These are phyloP conservation scores for Paecilomyces dactylethromorphus DNA, from an alignment of 2,329 filamentous ascomycete species.

Conservation along the genomic window DNA sequence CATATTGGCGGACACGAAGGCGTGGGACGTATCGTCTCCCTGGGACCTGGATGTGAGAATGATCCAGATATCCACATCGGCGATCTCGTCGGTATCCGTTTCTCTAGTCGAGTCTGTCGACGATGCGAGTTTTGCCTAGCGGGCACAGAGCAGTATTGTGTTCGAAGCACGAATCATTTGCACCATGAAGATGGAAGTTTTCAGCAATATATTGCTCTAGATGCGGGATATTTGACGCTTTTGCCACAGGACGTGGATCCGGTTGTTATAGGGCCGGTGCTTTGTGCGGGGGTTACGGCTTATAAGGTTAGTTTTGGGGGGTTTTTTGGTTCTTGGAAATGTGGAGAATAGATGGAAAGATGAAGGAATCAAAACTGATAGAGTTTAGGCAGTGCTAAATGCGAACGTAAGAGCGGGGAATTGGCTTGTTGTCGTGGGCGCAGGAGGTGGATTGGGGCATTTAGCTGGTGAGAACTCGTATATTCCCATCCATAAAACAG, in stretches of 20 bases:
- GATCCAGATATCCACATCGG: slow-evolving; percentile 30
- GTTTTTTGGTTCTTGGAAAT: too few relatives aligned
- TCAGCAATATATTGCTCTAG: slow-evolving; percentile 39
- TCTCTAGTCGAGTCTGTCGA: slow-evolving; percentile 36
- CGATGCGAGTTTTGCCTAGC: slow-evolving; percentile 39
- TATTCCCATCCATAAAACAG: neutral
- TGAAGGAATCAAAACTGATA: neutral
- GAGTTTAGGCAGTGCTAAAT: slow-evolving; percentile 34
- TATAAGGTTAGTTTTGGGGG: slow-evolving; percentile 32
- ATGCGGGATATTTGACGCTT: slow-evolving; percentile 38
- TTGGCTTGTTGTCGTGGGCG: slow-evolving; percentile 41
- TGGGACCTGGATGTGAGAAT: slow-evolving; percentile 27
- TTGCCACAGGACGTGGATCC: slow-evolving; percentile 39
- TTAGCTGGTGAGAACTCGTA: slow-evolving; percentile 32
- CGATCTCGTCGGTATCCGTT: slow-evolving; percentile 38
- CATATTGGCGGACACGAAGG: slow-evolving; percentile 44
- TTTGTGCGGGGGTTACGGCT: slow-evolving; percentile 40
- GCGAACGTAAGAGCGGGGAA: slow-evolving; percentile 32
- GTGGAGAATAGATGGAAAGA: neutral
- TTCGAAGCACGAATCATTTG: slow-evolving; percentile 38
- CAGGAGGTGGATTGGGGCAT: slow-evolving; percentile 41
- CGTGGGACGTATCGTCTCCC: slow-evolving; percentile 33
- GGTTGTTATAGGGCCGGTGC: slow-evolving; percentile 33
- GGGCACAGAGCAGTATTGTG: slow-evolving; percentile 35
- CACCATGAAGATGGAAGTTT: slow-evolving; percentile 43